Evolutionary conservation across 108 stramenopile genomes (phyloP).

Genomic region (Skeletonema tropicum): DNA sequence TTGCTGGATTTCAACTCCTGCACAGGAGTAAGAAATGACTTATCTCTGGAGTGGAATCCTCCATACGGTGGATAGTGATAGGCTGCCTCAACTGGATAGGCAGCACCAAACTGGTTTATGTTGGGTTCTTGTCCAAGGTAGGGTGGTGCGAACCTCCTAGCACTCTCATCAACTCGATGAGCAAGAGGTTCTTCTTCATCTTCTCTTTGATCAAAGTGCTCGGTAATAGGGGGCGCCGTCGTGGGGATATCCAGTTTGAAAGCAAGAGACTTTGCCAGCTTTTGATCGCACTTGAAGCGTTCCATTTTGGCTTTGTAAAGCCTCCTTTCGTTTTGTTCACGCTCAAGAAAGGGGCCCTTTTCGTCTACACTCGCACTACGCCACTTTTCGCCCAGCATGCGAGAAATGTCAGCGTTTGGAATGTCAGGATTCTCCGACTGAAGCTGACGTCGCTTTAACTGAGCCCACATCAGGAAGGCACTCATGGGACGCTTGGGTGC

Average conservation of each 20-base stretch:
- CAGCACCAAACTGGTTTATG: background rate
- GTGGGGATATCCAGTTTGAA: background rate
- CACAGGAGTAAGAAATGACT: background rate
- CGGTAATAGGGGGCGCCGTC: background rate
- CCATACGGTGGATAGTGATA: background rate
- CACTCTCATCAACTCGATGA: constrained; percentile 6
- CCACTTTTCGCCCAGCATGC: constrained; percentile 41
- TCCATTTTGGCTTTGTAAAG: constrained; percentile 46
- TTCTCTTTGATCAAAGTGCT: constrained; percentile 23
- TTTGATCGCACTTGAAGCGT: constrained; percentile 36
- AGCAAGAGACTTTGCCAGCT: constrained; percentile 23
- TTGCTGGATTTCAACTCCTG: background rate
- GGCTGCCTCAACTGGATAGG: background rate
- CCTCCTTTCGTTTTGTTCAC: constrained; percentile 34
- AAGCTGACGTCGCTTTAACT: constrained; percentile 18
- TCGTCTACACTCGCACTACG: constrained; percentile 10
- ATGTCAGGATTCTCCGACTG: constrained; percentile 43
- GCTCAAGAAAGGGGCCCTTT: constrained; percentile 37
- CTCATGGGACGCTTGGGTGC: constrained; percentile 49
- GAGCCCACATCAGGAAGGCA: constrained; percentile 47
- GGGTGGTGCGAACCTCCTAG: background rate
- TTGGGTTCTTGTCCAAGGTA: background rate
- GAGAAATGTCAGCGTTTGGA: constrained; percentile 47
- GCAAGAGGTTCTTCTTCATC: constrained; percentile 27
- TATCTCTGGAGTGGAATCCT: background rate